Conservation (phyloP, 2,329 filamentous ascomycete species). For the Macrophomina pseudophaseolina region DNA sequence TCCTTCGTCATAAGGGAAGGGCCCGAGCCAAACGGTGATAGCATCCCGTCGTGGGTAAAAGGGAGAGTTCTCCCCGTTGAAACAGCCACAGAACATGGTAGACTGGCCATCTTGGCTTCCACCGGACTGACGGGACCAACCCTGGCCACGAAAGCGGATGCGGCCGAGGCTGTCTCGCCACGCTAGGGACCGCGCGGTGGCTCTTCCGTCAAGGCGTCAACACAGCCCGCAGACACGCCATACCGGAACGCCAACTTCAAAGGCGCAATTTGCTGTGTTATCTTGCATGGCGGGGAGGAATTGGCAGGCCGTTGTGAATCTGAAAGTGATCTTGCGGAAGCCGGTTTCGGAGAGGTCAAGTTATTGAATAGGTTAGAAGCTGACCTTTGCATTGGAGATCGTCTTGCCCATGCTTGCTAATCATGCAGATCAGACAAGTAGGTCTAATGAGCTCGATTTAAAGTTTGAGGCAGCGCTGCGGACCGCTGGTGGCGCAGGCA, state of each 20-base stretch:
- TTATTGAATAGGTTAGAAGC: too few species aligned
- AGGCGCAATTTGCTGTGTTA: neutral
- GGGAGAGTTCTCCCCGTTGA: neutral
- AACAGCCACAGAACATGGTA: neutral
- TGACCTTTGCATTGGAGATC: neutral
- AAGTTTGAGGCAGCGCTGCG: neutral
- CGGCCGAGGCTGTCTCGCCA: neutral
- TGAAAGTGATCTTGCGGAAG: too few species aligned
- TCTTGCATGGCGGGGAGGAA: neutral
- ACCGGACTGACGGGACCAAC: neutral
- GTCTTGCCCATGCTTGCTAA: neutral
- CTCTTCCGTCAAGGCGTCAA: constrained; percentile 20
- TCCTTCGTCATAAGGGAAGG: too few species aligned
- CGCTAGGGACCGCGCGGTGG: neutral
- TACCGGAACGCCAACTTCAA: neutral
- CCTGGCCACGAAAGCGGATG: neutral
- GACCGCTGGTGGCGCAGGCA: neutral
- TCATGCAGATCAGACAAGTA: neutral
- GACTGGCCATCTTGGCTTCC: neutral
- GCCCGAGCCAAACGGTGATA: neutral
- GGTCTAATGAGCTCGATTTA: neutral
- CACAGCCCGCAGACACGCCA: neutral
- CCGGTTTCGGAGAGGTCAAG: too few species aligned
- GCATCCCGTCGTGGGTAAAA: neutral
- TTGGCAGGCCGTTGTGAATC: too few species aligned